phyloP scores from a whole-genome alignment of 2,329 filamentous ascomycete species.

The Biscogniauxia marginata region DNA sequence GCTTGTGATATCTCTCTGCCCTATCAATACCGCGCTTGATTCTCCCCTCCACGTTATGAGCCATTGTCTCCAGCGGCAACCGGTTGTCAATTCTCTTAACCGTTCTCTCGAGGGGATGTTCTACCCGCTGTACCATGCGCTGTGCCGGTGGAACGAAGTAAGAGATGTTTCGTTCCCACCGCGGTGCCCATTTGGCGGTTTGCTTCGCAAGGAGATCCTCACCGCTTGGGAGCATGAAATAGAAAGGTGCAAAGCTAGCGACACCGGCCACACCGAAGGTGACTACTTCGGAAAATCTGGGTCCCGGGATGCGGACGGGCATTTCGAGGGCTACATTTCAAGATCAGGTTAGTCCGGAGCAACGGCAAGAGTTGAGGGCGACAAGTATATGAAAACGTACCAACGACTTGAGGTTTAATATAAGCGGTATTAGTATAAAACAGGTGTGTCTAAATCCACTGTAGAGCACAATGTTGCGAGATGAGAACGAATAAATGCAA shows the following conservation, averaged over 20 bases:
- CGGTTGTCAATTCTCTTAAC: slow-evolving; percentile 46
- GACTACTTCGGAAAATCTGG: slow-evolving; percentile 48
- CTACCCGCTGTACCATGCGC: slow-evolving; percentile 46
- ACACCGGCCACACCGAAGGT: slow-evolving; percentile 55
- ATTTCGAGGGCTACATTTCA: slow-evolving; percentile 37
- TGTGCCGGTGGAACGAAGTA: slow-evolving; percentile 50
- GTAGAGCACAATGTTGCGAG: background rate
- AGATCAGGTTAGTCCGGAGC: background rate
- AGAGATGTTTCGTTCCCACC: slow-evolving; percentile 58
- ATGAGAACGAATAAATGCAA: background rate
- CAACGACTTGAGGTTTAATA: background rate
- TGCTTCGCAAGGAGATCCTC: slow-evolving; percentile 53
- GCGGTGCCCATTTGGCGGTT: slow-evolving; percentile 57
- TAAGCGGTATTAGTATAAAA: background rate
- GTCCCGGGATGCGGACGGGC: slow-evolving; percentile 51
- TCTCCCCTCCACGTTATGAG: slow-evolving; percentile 45
- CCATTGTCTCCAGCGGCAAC: slow-evolving; percentile 51
- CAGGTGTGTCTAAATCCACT: background rate
- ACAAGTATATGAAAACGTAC: background rate
- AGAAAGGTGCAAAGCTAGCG: slow-evolving; percentile 54
- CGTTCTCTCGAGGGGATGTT: slow-evolving; percentile 46
- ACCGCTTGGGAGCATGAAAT: slow-evolving; percentile 56
- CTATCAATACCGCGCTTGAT: slow-evolving; percentile 48
- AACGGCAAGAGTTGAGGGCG: background rate
- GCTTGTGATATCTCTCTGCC: slow-evolving; percentile 14